Evolutionary conservation across 192 early-diverging fungal genomes (phyloP).

Genomic region (Coemansia sp.): DNA sequence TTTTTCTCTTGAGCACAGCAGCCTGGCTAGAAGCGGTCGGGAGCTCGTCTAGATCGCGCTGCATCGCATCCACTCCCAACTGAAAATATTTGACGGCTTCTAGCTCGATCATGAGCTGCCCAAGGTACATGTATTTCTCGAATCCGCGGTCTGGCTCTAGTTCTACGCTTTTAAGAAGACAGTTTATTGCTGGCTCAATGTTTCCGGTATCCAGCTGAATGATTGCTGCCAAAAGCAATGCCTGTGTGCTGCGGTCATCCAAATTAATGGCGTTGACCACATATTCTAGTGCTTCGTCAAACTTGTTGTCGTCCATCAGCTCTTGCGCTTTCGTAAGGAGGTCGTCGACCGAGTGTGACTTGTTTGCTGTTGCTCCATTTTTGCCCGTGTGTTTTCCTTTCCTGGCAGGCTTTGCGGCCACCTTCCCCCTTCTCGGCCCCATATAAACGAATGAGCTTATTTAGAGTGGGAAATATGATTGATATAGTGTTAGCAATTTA

Average conservation of each 20-base stretch:
- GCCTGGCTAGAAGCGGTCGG: conserved; percentile 34
- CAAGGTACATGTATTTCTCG: conserved; percentile 87
- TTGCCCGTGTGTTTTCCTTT: conserved; percentile 7
- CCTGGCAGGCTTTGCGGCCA: conserved; percentile 6
- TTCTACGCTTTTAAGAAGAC: conserved; percentile 58
- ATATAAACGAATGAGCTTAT: background rate
- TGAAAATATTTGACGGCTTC: conserved; percentile 71
- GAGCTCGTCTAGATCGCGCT: conserved; percentile 51
- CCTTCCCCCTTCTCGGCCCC: conserved; percentile 23
- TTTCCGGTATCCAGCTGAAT: conserved; percentile 75
- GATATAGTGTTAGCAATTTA: background rate
- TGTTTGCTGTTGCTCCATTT: conserved; percentile 34
- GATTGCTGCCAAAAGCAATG: conserved; percentile 70
- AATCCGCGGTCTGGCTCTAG: conserved; percentile 67
- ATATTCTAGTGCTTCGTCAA: conserved; percentile 69
- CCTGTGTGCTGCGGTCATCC: conserved; percentile 58
- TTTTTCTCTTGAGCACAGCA: conserved; percentile 60
- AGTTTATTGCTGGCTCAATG: conserved; percentile 63
- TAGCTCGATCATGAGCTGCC: conserved; percentile 67
- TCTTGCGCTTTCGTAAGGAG: conserved; percentile 62
- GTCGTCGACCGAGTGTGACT: conserved; percentile 53
- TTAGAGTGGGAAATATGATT: background rate
- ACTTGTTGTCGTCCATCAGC: conserved; percentile 76
- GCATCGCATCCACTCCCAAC: conserved; percentile 70
- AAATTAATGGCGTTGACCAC: conserved; percentile 66